Conservation (phyloP, 805 yeast species). For the Isabelozyma gotoi region DNA sequence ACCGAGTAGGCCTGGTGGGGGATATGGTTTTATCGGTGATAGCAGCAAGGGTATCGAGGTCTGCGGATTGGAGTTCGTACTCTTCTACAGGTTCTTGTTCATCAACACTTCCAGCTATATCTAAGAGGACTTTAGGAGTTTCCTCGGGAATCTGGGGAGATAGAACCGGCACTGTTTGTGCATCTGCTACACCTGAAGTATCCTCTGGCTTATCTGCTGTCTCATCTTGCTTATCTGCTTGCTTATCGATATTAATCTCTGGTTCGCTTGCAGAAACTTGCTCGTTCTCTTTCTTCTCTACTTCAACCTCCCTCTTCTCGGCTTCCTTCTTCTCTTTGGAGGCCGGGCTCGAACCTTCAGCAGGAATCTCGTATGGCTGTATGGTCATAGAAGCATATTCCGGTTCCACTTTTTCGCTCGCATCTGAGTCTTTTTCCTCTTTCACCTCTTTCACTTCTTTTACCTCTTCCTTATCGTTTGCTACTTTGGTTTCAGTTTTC, state of each 20-base stretch:
- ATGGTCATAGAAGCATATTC: not conserved
- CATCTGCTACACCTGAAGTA: not conserved
- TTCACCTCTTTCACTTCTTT: not conserved
- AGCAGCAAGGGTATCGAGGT: not conserved
- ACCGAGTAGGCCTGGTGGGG: not conserved
- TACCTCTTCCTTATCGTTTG: constrained; percentile 3
- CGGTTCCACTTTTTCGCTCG: not conserved
- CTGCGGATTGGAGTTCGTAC: constrained; percentile 7
- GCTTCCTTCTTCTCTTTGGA: constrained; percentile 3
- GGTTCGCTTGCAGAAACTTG: not conserved
- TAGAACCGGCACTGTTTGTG: constrained; percentile 3
- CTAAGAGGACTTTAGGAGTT: constrained; percentile 8
- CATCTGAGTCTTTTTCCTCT: not conserved
- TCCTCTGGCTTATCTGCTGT: not conserved
- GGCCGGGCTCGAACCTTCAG: not conserved
- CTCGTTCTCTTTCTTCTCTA: too few relatives aligned
- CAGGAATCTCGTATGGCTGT: not conserved
- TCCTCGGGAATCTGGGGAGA: too few relatives aligned
- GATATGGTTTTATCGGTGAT: not conserved
- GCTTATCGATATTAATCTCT: not conserved
- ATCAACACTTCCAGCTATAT: constrained; percentile 10
- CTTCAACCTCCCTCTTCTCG: too few relatives aligned
- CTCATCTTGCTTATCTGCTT: not conserved
- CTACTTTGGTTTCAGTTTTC: constrained; percentile 1
- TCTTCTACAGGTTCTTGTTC: constrained; percentile 16